Conservation (phyloP, 805 yeast genomes). For the Zygoascus tannicola region DNA sequence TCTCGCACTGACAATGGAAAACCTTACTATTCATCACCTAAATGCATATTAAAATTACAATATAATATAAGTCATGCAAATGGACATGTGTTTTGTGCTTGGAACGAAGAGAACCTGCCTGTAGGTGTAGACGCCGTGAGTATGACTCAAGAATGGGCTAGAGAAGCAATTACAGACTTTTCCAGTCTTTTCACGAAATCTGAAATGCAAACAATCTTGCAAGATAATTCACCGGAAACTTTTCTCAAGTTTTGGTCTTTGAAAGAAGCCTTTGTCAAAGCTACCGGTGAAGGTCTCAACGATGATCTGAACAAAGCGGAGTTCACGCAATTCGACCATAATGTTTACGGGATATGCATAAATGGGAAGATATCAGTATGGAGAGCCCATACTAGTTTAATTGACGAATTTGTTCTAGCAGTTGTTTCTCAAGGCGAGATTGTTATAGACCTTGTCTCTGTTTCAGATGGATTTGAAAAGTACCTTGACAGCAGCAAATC, state of each 20-base stretch:
- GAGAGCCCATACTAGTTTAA: background rate
- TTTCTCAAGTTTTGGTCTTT: constrained; percentile 57
- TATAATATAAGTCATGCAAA: background rate
- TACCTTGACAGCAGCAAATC: too few relatives aligned
- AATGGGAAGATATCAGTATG: background rate
- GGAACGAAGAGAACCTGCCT: background rate
- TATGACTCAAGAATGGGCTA: constrained; percentile 1
- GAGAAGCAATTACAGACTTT: background rate
- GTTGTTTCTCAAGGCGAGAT: background rate
- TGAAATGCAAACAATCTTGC: background rate
- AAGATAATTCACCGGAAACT: background rate
- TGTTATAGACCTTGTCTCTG: too few relatives aligned
- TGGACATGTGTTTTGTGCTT: background rate
- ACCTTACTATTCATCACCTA: background rate
- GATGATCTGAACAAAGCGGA: constrained; percentile 1
- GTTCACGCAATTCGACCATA: background rate
- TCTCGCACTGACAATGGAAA: background rate
- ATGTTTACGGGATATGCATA: background rate
- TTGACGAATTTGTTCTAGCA: background rate
- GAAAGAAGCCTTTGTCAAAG: constrained; percentile 68
- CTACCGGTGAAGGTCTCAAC: constrained; percentile 46
- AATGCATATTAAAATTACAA: background rate
- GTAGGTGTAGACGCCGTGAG: background rate
- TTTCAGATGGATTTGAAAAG: too few relatives aligned
- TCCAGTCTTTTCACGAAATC: background rate